phyloP scores from a whole-genome alignment of 305 asterid species.

The Petunia hybrid region DNA sequence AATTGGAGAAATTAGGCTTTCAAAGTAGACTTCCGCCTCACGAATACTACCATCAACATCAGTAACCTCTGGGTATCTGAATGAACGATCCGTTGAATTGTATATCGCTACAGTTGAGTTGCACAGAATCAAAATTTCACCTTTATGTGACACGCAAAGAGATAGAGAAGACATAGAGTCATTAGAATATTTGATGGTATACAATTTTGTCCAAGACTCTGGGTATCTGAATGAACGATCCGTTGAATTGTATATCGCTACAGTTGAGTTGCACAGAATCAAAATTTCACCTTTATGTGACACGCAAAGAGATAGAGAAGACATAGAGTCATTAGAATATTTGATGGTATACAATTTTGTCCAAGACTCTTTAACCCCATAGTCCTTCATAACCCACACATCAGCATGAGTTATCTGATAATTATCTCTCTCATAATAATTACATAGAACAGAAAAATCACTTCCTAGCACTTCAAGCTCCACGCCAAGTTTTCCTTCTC shows the following conservation, averaged over 20 bases:
- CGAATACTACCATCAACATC: conserved; percentile 22
- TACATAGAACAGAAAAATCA: conserved; percentile 53
- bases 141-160: conserved; percentile 31
- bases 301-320: conserved; percentile 30
- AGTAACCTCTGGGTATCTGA: conserved; percentile 32
- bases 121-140: conserved; percentile 31
- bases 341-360: conserved; percentile 53
- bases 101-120: conserved; percentile 14
- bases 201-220: conserved; percentile 72
- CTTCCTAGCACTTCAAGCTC: conserved; percentile 60
- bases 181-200: conserved; percentile 40
- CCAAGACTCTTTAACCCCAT: conserved; percentile 77
- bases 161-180: conserved; percentile 25
- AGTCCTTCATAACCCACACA: conserved; percentile 77
- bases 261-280: conserved; percentile 23
- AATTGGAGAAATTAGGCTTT: conserved; percentile 29
- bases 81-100: not conserved
- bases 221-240: not conserved
- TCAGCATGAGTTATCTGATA: conserved; percentile 34
- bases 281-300: conserved; percentile 32
- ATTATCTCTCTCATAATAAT: not conserved
- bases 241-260: conserved; percentile 16
- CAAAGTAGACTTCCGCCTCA: conserved; percentile 36
- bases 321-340: conserved; percentile 1
- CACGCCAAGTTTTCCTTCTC: conserved; percentile 36